These are phyloP conservation scores for Debaryomyces psychrophilus DNA, from an alignment of 1,139 yeast genomes.

Conservation along the genomic window DNA sequence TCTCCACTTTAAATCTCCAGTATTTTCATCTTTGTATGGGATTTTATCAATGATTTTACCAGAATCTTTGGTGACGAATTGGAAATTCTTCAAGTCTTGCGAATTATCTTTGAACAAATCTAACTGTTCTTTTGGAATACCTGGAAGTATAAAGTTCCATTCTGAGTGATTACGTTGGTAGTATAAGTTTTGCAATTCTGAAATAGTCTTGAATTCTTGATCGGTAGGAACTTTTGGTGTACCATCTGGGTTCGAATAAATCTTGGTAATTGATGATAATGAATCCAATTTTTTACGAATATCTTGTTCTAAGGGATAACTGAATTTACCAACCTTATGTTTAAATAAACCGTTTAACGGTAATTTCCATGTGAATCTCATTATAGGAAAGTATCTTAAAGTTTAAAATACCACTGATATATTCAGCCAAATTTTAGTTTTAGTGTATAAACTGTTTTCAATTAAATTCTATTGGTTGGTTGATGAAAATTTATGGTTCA, in stretches of 20 bases:
- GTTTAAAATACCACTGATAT: conserved; percentile 9
- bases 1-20: conserved; percentile 82
- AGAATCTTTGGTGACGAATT: conserved; percentile 63
- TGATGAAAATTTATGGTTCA: conserved; percentile 11
- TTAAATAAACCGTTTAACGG: conserved; percentile 47
- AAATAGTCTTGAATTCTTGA: conserved; percentile 71
- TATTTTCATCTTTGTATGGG: conserved; percentile 77
- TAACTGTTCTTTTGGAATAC: conserved; percentile 56
- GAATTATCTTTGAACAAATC: conserved; percentile 65
- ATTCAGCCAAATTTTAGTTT: conserved; percentile 8
- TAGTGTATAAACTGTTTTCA: conserved; percentile 12
- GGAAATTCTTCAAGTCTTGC: conserved; percentile 61
- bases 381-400: conserved; percentile 15
- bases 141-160: conserved; percentile 63
- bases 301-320: conserved; percentile 44
- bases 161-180: conserved; percentile 61
- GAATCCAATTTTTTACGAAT: conserved; percentile 48
- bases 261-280: conserved; percentile 57
- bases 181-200: conserved; percentile 68
- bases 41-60: conserved; percentile 78
- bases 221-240: conserved; percentile 73
- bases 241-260: conserved; percentile 80
- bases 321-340: conserved; percentile 43
- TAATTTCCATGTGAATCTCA: conserved; percentile 49
- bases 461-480: conserved; percentile 16